Base-by-base conservation (phyloP, 2,329 filamentous ascomycete genomes). In the Diaporthe sp. region DNA sequence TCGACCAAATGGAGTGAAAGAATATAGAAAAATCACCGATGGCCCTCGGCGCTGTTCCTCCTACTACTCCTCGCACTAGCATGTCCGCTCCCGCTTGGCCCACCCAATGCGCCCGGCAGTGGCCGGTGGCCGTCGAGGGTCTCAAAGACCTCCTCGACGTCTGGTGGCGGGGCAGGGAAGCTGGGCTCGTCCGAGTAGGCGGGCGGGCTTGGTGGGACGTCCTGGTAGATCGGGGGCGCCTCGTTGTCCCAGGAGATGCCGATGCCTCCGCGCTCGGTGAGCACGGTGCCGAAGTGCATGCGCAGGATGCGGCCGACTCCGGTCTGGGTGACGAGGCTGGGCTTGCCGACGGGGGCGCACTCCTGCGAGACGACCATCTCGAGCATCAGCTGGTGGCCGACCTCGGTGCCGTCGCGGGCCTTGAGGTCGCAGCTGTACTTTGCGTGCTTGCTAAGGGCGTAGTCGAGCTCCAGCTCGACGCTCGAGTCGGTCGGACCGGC, bases 241-340 rank as follows among this genome's bases (percentile, higher is more conserved):
- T 99, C 96, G 85, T 98, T 96, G 79, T 98, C 96, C 96, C 97
- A 99, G 79, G 94, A 95, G 80, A 99, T 96, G 69, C 96, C 96
- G 82, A 98, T 90, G 25, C 96, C 96, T 28, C 91, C 91, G 76
- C 94, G 91, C 85, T 98, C 94, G 5, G 96, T 98, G 73, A 98
- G 89, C 74, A 92, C 88, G 72, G 97, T 89, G 80, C 91, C 92
- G 87, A 98, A 98, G 83, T 98, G 95, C 90, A 98, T 98, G 78
- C 96, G 91, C 76, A 99, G 88, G 71, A 98, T 96, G 78, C 96
- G 92, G 0, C 96, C 97, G 3, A 95, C 94, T 76, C 96, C 96
- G 0, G 96, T 98, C 68, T 96, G 95, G 0, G 95, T 96, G 65
- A 94, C 90, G 69, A 95, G 88, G 72, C 87, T 85, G 2, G 89